Conservation (phyloP, 768 basidiomycete species). For the Tylopilus sp. region DNA sequence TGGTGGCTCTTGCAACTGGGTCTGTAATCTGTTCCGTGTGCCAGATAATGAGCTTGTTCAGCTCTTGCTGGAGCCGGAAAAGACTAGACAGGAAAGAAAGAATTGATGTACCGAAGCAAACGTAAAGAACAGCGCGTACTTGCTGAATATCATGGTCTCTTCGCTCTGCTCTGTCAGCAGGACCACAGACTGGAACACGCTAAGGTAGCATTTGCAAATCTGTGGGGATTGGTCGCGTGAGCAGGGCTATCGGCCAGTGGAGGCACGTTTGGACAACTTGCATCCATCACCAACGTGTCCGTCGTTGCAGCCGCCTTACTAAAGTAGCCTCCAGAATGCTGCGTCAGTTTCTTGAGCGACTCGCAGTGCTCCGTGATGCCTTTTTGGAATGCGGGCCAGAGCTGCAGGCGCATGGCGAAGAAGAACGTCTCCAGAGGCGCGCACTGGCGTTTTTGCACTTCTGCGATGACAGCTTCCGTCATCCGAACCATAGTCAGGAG, state of each 20-base stretch:
- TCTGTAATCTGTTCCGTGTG: slow-evolving; percentile 72
- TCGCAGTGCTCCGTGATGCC: slow-evolving; percentile 83
- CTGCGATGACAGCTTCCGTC: slow-evolving; percentile 73
- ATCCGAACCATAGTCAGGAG: slow-evolving; percentile 90
- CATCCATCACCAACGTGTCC: slow-evolving; percentile 62
- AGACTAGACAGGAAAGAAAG: slow-evolving; percentile 50
- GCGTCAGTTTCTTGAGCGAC: slow-evolving; percentile 76
- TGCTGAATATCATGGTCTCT: slow-evolving; percentile 95
- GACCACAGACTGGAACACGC: slow-evolving; percentile 80
- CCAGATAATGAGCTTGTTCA: slow-evolving; percentile 67
- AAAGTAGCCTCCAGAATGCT: slow-evolving; percentile 64
- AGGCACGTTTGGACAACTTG: slow-evolving; percentile 31
- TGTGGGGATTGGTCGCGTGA: slow-evolving; percentile 16
- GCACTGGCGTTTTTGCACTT: slow-evolving; percentile 75
- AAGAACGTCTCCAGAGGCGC: slow-evolving; percentile 79
- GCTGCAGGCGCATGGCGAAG: slow-evolving; percentile 72
- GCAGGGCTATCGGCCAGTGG: background rate
- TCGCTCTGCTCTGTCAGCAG: slow-evolving; percentile 79
- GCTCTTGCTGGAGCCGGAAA: slow-evolving; percentile 78
- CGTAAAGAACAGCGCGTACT: slow-evolving; percentile 48
- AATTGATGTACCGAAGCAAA: background rate
- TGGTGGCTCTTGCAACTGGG: slow-evolving; percentile 56
- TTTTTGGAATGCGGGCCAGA: slow-evolving; percentile 96
- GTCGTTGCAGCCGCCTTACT: slow-evolving; percentile 60
- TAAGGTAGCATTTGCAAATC: slow-evolving; percentile 77